Conservation (phyloP, 108 stramenopile species). For the Fragilaria radians region DNA sequence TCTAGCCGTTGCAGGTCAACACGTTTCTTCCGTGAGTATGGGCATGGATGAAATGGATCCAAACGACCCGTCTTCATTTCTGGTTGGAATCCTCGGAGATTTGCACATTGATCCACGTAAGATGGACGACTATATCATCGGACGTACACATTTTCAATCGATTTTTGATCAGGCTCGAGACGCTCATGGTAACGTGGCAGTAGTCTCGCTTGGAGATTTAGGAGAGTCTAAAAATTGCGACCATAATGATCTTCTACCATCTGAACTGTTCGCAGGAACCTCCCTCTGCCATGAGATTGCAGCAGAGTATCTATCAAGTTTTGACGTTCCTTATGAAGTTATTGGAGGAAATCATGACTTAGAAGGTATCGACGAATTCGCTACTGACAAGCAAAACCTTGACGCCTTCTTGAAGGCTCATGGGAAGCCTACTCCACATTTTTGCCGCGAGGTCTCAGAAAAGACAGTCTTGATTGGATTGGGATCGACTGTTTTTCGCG, state of each 20-base stretch:
- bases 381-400: constrained; percentile 82
- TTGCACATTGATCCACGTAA: constrained; percentile 80
- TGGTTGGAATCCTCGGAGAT: constrained; percentile 67
- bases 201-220: constrained; percentile 48
- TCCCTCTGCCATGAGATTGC: constrained; percentile 26
- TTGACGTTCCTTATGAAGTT: constrained; percentile 34
- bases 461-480: constrained; percentile 90
- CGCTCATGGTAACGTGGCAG: constrained; percentile 35
- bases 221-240: constrained; percentile 24
- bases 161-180: constrained; percentile 52
- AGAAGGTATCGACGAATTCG: constrained; percentile 91
- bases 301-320: constrained; percentile 24
- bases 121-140: constrained; percentile 59
- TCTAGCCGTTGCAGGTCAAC: not conserved
- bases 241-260: constrained; percentile 9
- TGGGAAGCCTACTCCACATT: constrained; percentile 72
- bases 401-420: constrained; percentile 51
- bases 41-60: not conserved
- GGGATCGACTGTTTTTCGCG: constrained; percentile 78
- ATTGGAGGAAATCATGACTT: constrained; percentile 53
- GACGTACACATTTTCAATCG: constrained; percentile 29
- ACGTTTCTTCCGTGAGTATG: not conserved
- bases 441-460: constrained; percentile 69
- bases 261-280: constrained; percentile 38
- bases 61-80: constrained; percentile 14